Evolutionary conservation across 2,329 filamentous ascomycete species (phyloP), one percentile per base, ranked within the genome.

Genomic region (Xylaria sp.): DNA sequence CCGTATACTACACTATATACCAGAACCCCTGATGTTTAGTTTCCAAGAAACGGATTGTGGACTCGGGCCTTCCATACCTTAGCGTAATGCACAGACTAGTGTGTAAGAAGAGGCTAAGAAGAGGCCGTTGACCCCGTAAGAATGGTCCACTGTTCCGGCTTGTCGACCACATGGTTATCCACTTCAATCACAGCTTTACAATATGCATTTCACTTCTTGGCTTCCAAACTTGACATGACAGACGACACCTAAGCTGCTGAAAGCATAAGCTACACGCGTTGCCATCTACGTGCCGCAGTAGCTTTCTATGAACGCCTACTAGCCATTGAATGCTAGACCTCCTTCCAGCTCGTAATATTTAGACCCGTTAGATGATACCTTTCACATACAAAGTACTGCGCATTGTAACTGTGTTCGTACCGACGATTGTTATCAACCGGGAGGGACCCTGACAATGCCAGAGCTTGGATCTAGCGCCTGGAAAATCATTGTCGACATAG

Each of bases 91-190:
- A 43, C 12, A 43, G 18, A 18, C 20, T 15, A 51, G 8, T 28
- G 9, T 28, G 2, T 12, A 12, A 13, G 20, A 7, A 62, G 33
- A 46, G 33, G 52, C 3, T 12, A 12, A 13, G 20, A 7, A 62
- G 33, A 46, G 33, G 52, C 3, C 23, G 23, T 12, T 12, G 61
- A 61, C 56, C 48, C 36, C 18, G 20, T 18, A 54, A 43, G n/a
- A 36, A 18, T 7, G 25, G 43, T 43, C 55, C 56, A 63, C 23
- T 15, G 7, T 60, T 62, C 54, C 59, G 49, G 20, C 54, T 63
- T 43, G 48, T 56, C 31, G 25, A 28, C 67, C 62, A 66, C 63
- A 66, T 63, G 54, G 58, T 63, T 66, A 56, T 46, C 59, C 63
- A 66, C 59, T 48, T 39, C 15, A 3, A 48, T 39, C 31, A 28